Evolutionary conservation across 345 rosid genomes (phyloP), one percentile per base, ranked within the genome.

Genomic region (Populus alba): DNA sequence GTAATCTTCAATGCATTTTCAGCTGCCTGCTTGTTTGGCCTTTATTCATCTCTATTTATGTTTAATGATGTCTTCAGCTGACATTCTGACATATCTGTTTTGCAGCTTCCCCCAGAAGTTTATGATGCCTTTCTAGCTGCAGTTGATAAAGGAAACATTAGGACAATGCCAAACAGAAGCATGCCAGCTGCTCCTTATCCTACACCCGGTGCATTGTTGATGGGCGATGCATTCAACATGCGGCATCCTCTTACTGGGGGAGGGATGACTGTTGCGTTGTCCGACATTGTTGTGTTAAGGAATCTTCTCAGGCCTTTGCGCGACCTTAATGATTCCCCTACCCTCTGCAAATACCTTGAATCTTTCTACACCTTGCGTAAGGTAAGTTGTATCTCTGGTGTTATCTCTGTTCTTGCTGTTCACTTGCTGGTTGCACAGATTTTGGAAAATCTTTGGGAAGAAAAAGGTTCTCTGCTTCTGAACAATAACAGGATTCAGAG

Each of bases 201-300:
- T 49, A 82, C 84, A 10, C 81, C 81, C 22, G 81, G 81, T 61
- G 84, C 84, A 27, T 63, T 82, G 62, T 62, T 82, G 35, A 82
- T 82, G 81, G 81, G 84, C 23, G 84, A 82, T 55, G 81, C 84
- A 35, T 82, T 82, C 59, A 82, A 82, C 73, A 82, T 82, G 84
- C 81, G 84, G 4, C 84, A 82, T 77, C 84, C 84, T 73, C 70
- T 78, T 15, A 82, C 84, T 6, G 84, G 84, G 11, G 84, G 84
- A 45, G 84, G 84, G 63, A 82, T 82, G 84, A 78, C 84, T 8
- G 84, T 81, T 7, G 81, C 84, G 5, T 78, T 82, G 29, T 77
- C 84, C 38, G 84, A 82, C 78, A 82, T 82, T 63, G 84, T 82
- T 74, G 78, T 78, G 62, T 76, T 82, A 2, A 68, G 84, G 49